Evolutionary conservation across 495 filamentous ascomycete genomes (phyloP).

Genomic region (Aspergillus egyptiacus): DNA sequence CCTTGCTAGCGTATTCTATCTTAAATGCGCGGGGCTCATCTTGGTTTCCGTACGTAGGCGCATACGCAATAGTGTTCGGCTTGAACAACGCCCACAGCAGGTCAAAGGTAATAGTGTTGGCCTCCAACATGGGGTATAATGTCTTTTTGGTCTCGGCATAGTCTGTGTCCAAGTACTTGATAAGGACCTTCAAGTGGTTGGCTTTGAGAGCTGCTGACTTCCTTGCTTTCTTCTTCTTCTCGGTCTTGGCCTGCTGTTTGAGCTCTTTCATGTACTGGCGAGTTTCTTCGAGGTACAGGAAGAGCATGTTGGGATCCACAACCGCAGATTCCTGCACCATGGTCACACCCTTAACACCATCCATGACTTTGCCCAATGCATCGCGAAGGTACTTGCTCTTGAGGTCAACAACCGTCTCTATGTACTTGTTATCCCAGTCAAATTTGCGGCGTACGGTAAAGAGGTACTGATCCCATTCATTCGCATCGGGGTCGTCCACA

Average conservation of each 20-base stretch:
- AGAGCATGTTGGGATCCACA: constrained; percentile 82
- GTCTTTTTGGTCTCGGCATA: constrained; percentile 74
- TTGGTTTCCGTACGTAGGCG: constrained; percentile 68
- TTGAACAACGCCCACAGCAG: constrained; percentile 89
- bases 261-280: constrained; percentile 59
- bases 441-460: constrained; percentile 85
- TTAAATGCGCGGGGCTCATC: constrained; percentile 90
- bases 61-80: constrained; percentile 79
- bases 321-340: constrained; percentile 74
- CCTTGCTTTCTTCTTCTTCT: constrained; percentile 61
- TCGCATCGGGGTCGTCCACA: constrained; percentile 60
- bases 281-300: constrained; percentile 79
- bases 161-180: constrained; percentile 78
- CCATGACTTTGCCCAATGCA: constrained; percentile 67
- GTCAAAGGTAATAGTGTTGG: constrained; percentile 84
- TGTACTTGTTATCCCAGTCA: constrained; percentile 82
- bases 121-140: constrained; percentile 75
- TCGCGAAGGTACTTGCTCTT: constrained; percentile 77
- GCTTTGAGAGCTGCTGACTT: constrained; percentile 50
- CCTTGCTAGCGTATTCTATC: constrained; percentile 71
- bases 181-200: constrained; percentile 67
- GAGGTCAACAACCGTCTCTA: constrained; percentile 73
- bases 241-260: constrained; percentile 53
- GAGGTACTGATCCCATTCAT: constrained; percentile 78
- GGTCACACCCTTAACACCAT: constrained; percentile 74